Base-by-base conservation (phyloP, 179 eudicot species). In the Silene noctiflora region DNA sequence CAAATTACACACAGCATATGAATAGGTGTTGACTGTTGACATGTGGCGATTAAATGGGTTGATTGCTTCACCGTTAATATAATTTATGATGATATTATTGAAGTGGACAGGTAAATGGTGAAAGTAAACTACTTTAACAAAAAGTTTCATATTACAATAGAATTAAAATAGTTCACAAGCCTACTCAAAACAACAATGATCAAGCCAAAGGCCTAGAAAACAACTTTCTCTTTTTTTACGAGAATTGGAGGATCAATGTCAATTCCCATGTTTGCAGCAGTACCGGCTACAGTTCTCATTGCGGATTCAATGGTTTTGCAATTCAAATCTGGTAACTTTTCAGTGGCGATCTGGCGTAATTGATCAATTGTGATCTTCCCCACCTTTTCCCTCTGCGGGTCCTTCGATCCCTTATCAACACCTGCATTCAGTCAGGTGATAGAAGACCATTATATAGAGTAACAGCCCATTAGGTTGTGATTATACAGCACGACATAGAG, bases 251-350 rank as follows among this genome's bases (percentile, higher is more conserved):
- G 99, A 48, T 96, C 98, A 33, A 96, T 71, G 55, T 96, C 98
- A 13, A 96, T 89, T 24, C 99, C 99, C 99, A 96, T 96, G 77
- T 96, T 96, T 20, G 98, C 97, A 24, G 99, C 99, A 27, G 99
- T 96, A 48, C 99, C 99, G 48, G 98, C 99, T 74, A 96, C 91
- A 21, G 90, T 96, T 81, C 98, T 89, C 99, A 96, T 96, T 24
- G 99, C 99, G 0, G 99, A 91, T 82, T 96, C 99, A 16, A 96
- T 68, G 46, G 65, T 87, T 14, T 94, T 42, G 85, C 97, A 96
- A 75, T 96, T 96, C 84, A 96, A 81, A 83, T 96, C 99, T 10
- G 99, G 98, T 73, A 96, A 82, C 83, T 96, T 96, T 77, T 96
- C 99, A 12, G 71, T 84, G 27, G 99, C 99, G 48, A 96, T 91